Conservation (phyloP, 2,329 filamentous ascomycete species). For the Ceratocystis diversiconidia region DNA sequence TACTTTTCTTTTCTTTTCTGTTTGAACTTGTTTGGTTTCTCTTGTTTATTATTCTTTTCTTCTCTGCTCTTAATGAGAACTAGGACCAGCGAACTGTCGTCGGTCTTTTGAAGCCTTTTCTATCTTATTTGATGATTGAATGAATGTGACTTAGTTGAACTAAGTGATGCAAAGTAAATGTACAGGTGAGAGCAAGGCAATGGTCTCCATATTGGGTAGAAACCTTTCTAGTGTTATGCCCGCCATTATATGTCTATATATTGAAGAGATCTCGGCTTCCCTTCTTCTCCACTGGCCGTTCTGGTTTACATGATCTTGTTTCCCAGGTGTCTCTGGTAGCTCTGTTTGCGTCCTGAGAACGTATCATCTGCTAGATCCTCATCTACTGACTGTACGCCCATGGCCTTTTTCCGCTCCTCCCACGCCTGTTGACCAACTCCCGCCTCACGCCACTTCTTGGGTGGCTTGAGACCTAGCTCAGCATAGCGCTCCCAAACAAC, state of each 20-base stretch:
- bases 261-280: too few species aligned
- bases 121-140: neutral
- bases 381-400: neutral
- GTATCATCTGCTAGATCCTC: neutral
- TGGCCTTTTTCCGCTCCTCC: conserved; percentile 9
- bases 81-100: neutral
- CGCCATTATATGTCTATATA: too few species aligned
- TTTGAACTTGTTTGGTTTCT: conserved; percentile 21
- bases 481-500: conserved; percentile 45
- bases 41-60: conserved; percentile 18
- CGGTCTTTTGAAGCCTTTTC: neutral
- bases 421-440: conserved; percentile 27
- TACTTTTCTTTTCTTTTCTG: conserved; percentile 13
- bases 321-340: conserved; percentile 9
- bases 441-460: conserved; percentile 43
- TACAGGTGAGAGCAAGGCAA: too few species aligned
- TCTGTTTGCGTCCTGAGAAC: neutral
- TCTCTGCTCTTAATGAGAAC: neutral
- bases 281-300: too few species aligned
- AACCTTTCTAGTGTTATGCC: too few species aligned
- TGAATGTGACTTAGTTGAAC: neutral
- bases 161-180: too few species aligned
- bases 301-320: conserved; percentile 14
- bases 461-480: conserved; percentile 47
- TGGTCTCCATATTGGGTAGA: too few species aligned